Evolutionary conservation across 1,139 yeast genomes (phyloP), one percentile per base, ranked within the genome.

Genomic region (Starmera stellimalicola): DNA sequence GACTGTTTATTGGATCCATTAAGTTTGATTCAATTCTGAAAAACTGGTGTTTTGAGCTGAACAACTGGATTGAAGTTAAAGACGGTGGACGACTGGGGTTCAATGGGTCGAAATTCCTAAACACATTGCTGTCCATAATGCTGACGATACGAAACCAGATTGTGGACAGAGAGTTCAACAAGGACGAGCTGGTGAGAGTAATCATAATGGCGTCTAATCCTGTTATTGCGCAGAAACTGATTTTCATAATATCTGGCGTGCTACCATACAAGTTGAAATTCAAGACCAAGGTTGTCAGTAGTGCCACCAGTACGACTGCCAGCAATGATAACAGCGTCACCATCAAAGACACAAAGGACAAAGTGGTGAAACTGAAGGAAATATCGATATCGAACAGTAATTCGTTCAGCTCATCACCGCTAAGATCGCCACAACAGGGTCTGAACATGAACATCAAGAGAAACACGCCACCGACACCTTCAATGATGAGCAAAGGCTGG

Each of bases 121-220:
- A 40, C 4, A 40, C 47, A n/a, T 19, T 48, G 15, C 26, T 48
- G 3, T 38, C 51, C 1, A 27, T 41, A 16, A 40, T 46, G 2
- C 37, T 38, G 24, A 28, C 27, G 2, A 11, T 40, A 17, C 58
- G 65, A 32, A 37, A 55, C 3, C 61, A 59, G 43, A 31, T 53
- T 22, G 38, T 24, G 16, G 16, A 24, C 26, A 5, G 18, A 34
- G 15, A 12, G 25, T 32, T 36, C 6, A 36, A 40, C 5, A 35
- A 37, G 5, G 38, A 42, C 14, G 68, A 65, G 32, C 49, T 63
- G 3, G 59, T 71, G 5, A 58, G 80, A 34, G 59, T 74, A 1
- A 75, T 73, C 4, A 59, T 74, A 5, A 64, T 73, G 70, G 73
- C 81, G 0, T 72, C 76, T 6, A 75, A 74, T 44, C 73, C 77